A percentile compares a stretch with the other conserved stretches of the same genome.
Evolutionary conservation across 345 rosid genomes (phyloP).

Genomic region (Salix caprea): DNA sequence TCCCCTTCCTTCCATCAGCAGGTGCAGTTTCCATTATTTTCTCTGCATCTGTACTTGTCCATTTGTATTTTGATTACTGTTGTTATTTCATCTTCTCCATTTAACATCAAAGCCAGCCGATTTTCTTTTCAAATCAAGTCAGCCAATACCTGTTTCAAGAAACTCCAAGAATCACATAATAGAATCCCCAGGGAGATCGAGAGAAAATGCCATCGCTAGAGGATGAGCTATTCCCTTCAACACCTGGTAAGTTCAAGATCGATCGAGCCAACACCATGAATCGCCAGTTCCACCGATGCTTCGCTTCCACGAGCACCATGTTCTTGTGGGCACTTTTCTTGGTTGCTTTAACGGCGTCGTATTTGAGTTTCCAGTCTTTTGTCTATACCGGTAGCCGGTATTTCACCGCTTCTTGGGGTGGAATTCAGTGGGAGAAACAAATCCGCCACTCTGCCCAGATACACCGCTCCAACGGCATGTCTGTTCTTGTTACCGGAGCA

Average conservation of each 20-base stretch:
- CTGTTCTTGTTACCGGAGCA: conserved; percentile 37
- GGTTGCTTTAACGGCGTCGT: conserved; percentile 85
- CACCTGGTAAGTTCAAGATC: conserved; percentile 89
- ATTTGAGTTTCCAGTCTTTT: conserved; percentile 70
- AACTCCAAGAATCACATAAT: neutral
- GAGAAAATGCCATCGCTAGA: conserved; percentile 61
- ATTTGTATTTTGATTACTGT: neutral
- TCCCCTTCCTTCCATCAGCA: conserved; percentile 32
- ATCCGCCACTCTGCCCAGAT: conserved; percentile 27
- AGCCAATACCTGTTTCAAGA: neutral
- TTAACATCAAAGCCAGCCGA: neutral
- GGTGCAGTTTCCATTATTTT: conserved; percentile 36
- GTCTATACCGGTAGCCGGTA: conserved; percentile 54
- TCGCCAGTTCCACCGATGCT: conserved; percentile 78
- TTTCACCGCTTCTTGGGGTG: conserved; percentile 26
- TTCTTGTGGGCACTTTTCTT: conserved; percentile 88
- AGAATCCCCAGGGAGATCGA: neutral
- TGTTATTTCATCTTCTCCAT: neutral
- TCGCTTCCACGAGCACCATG: conserved; percentile 82
- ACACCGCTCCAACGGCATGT: conserved; percentile 12
- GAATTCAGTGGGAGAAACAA: conserved; percentile 30
- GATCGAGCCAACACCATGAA: conserved; percentile 36
- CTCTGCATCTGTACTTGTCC: conserved; percentile 43
- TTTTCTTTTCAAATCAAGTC: neutral
- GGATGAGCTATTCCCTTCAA: conserved; percentile 78